Evolutionary conservation across 1,284 basidiomycete genomes (phyloP).

Genomic region (Naganishia sp.): DNA sequence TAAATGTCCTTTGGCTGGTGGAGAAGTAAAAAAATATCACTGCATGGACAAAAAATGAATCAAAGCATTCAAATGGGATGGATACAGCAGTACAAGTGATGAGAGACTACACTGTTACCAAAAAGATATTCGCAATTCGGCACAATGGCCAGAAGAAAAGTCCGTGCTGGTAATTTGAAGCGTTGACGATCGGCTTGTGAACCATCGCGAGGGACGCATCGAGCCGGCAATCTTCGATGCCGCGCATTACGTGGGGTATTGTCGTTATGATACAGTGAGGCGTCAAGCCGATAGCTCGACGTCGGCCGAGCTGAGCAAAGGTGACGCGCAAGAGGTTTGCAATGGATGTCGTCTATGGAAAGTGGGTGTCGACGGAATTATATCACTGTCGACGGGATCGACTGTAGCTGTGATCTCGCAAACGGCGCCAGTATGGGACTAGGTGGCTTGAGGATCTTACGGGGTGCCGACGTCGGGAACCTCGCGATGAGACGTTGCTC

Average conservation of each 20-base stretch:
- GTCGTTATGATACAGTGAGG: constrained; percentile 27
- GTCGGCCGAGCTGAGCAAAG: not conserved
- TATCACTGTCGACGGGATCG: constrained; percentile 6
- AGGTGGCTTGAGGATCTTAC: constrained; percentile 13
- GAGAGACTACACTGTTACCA: too few species aligned
- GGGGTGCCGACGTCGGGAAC: not conserved
- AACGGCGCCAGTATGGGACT: constrained; percentile 23
- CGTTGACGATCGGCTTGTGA: too few species aligned
- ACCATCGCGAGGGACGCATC: too few species aligned
- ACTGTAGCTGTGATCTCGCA: constrained; percentile 12
- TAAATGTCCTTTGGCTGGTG: too few species aligned
- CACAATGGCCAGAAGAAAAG: too few species aligned
- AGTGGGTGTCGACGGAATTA: not conserved
- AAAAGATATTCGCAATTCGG: too few species aligned
- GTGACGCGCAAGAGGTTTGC: not conserved
- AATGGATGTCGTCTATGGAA: constrained; percentile 12
- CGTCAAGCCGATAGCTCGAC: not conserved
- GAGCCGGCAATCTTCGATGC: not conserved
- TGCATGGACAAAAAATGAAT: too few species aligned
- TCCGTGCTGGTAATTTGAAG: too few species aligned
- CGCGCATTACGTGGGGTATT: not conserved
- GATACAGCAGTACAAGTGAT: too few species aligned
- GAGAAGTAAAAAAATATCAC: too few species aligned
- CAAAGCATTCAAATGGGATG: too few species aligned
- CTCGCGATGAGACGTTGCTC: constrained; percentile 8